Evolutionary conservation across 2,329 filamentous ascomycete species (phyloP).

Genomic region (Boeremia exigua): DNA sequence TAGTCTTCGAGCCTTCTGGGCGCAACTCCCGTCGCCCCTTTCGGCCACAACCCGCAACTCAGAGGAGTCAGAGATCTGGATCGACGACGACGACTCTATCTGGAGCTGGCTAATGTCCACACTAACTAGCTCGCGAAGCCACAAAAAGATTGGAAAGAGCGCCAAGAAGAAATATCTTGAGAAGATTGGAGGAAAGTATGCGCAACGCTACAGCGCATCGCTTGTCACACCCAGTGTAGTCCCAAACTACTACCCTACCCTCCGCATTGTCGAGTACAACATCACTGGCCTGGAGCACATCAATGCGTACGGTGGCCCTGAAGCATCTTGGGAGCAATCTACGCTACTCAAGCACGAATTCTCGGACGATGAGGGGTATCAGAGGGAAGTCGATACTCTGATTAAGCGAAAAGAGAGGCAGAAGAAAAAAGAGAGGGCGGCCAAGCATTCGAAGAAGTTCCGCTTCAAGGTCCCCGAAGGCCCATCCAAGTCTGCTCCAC

Average conservation of each 20-base stretch:
- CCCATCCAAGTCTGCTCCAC: conserved; percentile 73
- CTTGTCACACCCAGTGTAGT: conserved; percentile 86
- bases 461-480: conserved; percentile 66
- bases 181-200: conserved; percentile 79
- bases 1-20: conserved; percentile 80
- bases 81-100: conserved; percentile 24
- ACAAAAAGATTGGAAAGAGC: conserved; percentile 33
- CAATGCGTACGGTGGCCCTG: conserved; percentile 13
- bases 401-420: conserved; percentile 56
- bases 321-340: conserved; percentile 11
- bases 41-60: conserved; percentile 25
- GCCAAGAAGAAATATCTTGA: conserved; percentile 65
- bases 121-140: conserved; percentile 20
- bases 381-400: conserved; percentile 53
- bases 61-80: conserved; percentile 7
- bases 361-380: conserved; percentile 39
- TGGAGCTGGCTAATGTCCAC: conserved; percentile 30
- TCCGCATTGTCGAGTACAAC: conserved; percentile 95
- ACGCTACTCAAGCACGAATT: conserved; percentile 15
- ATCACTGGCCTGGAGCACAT: conserved; percentile 73
- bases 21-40: conserved; percentile 66
- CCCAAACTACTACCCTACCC: conserved; percentile 87
- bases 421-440: conserved; percentile 47
- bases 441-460: conserved; percentile 45
- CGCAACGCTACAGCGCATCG: conserved; percentile 82